These are phyloP conservation scores for Cryoendolithus antarcticus DNA, from an alignment of 2,329 filamentous ascomycete species.

Conservation along the genomic window DNA sequence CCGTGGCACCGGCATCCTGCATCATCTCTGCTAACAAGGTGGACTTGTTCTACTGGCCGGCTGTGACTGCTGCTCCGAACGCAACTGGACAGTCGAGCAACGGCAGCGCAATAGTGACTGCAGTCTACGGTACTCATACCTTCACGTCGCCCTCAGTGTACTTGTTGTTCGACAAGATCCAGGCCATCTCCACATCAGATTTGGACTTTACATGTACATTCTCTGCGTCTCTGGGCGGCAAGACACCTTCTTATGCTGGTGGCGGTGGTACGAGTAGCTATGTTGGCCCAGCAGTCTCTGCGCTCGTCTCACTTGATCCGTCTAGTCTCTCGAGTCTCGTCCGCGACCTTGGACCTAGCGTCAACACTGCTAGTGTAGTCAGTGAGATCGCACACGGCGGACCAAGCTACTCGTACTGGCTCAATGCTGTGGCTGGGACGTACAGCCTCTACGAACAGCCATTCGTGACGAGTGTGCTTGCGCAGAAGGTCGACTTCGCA, in stretches of 20 bases:
- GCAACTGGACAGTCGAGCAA: background rate
- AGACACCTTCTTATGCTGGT: too few relatives aligned
- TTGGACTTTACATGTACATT: background rate
- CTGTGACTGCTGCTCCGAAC: conserved; percentile 1
- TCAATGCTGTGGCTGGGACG: background rate
- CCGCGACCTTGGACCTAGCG: conserved; percentile 1
- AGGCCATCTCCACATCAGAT: background rate
- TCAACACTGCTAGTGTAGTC: conserved; percentile 5
- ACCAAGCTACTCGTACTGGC: conserved; percentile 2
- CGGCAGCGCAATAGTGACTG: background rate
- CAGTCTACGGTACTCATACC: conserved; percentile 1
- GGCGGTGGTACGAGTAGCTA: background rate
- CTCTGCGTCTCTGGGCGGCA: conserved; percentile 1
- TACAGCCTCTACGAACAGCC: background rate
- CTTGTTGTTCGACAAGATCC: conserved; percentile 3
- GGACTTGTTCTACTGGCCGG: conserved; percentile 3
- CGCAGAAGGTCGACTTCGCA: background rate
- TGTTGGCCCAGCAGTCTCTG: background rate
- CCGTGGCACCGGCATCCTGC: background rate
- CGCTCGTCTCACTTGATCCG: conserved; percentile 2
- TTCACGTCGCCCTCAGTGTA: conserved; percentile 5
- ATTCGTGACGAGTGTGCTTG: background rate
- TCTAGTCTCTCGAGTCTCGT: conserved; percentile 1
- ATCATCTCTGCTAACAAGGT: conserved; percentile 2
- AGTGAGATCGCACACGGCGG: conserved; percentile 4